Evolutionary conservation across 2,329 filamentous ascomycete genomes (phyloP).

Genomic region (Aspergillus fischeri): DNA sequence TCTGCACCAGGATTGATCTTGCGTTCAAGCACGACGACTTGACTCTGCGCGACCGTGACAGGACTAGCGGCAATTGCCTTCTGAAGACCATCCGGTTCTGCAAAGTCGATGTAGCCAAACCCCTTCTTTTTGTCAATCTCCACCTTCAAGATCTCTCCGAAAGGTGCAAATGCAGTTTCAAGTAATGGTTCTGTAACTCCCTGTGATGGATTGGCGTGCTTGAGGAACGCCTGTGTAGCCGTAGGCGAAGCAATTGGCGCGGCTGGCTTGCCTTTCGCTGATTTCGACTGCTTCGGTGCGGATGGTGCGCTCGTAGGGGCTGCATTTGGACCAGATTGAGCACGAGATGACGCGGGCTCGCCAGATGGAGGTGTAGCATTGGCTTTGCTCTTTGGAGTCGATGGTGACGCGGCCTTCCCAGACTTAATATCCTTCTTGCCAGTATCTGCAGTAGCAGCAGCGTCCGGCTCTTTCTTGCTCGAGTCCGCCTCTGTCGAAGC

Average conservation of each 20-base stretch:
- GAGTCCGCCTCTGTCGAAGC: conserved; percentile 20
- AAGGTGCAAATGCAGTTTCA: conserved; percentile 67
- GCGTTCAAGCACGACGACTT: conserved; percentile 76
- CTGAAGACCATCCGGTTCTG: conserved; percentile 64
- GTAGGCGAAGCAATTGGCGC: conserved; percentile 19
- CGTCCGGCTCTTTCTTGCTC: conserved; percentile 18
- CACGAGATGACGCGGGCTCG: conserved; percentile 19
- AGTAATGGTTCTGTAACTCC: conserved; percentile 82
- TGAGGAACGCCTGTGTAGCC: conserved; percentile 61
- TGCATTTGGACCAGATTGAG: conserved; percentile 11
- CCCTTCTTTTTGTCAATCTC: conserved; percentile 95
- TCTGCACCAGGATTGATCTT: conserved; percentile 33
- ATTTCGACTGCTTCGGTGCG: conserved; percentile 22
- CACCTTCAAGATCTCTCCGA: conserved; percentile 71
- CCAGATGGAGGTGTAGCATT: conserved; percentile 18
- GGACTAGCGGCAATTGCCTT: conserved; percentile 80
- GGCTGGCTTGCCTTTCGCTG: conserved; percentile 26
- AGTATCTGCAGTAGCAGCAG: conserved; percentile 9
- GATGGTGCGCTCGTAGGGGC: conserved; percentile 14
- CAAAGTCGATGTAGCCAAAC: conserved; percentile 89
- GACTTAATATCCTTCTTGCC: conserved; percentile 24
- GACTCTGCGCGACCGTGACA: conserved; percentile 75
- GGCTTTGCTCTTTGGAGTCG: conserved; percentile 12
- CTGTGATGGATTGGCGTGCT: conserved; percentile 82
- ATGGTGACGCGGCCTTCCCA: conserved; percentile 13